Evolutionary conservation across 176 grass and related monocot species (phyloP), one percentile per base, ranked within the genome.

Genomic region (Phoenix roebelenii): DNA sequence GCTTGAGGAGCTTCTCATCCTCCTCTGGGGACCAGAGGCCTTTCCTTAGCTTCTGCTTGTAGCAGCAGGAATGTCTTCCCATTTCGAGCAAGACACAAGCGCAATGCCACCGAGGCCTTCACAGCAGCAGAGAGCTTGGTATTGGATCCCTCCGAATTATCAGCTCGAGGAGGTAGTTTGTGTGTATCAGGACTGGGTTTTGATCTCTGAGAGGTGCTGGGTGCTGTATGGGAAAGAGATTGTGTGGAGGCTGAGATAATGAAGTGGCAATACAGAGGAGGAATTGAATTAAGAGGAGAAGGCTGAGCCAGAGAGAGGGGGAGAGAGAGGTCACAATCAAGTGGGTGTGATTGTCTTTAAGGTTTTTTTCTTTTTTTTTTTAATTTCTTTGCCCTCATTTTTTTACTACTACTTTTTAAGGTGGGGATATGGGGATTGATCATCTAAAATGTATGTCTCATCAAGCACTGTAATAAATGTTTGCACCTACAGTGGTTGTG

Each of bases 1-100:
- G 85, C 44, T 81, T 83, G 65, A 85, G 80, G 57, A 89, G 81
- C 72, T 85, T 89, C 69, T 83, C 85, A 44, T 89, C 85, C 66
- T 89, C 85, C 77, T 89, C 85, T 5, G 85, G 85, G 63, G 85
- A 89, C 85, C 85, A 89, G 60, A 89, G 77, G 48, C 85, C 85
- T 65, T 85, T 89, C 28, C 85, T 84, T 61, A 89, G 52, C 58
- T 89, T 89, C 19, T 89, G 81, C 77, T 85, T 84, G 81, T 77
- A 84, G 81, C 85, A 89, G 62, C 85, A 89, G 25, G 85, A 84
- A 59, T 89, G 85, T 53, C 85, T 84, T 70, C 85, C 85, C 85
- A 89, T 89, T 63, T 85, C 2, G 9, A 44, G 82, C 61, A 58
- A 52, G 72, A 72, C 14, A 51, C 30, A n/a, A 9, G 25, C 57